These are phyloP conservation scores for Backusella tarrabulga DNA, from an alignment of 192 early-diverging fungal species.

Conservation along the genomic window DNA sequence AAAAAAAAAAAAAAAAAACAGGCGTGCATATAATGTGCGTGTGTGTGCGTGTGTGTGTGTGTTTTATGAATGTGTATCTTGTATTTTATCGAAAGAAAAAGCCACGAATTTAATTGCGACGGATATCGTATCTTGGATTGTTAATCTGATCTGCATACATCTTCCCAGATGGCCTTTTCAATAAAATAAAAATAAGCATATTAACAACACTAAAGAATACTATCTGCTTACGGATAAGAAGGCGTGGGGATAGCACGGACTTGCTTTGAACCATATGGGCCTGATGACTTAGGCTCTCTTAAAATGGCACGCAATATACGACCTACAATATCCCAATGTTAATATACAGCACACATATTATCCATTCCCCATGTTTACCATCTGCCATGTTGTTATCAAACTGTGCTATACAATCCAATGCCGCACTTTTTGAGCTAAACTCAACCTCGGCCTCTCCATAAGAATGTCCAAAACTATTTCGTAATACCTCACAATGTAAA, in stretches of 20 bases:
- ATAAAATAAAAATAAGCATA: neutral
- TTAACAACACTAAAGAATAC: neutral
- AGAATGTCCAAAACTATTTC: constrained; percentile 34
- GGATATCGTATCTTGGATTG: constrained; percentile 10
- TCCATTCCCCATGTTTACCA: constrained; percentile 25
- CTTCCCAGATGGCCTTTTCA: constrained; percentile 16
- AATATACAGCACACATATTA: neutral
- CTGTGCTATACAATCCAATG: constrained; percentile 42
- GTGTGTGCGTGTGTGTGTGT: neutral
- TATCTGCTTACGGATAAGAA: neutral
- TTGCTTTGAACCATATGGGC: constrained; percentile 3
- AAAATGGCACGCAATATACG: constrained; percentile 35
- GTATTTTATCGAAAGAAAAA: neutral
- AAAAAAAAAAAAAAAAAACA: no score
- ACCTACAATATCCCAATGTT: constrained; percentile 18
- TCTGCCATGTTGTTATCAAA: constrained; percentile 49
- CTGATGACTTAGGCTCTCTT: constrained; percentile 20
- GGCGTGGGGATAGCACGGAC: neutral
- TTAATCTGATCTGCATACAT: constrained; percentile 34
- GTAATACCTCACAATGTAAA: constrained; percentile 37
- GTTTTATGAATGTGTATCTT: neutral
- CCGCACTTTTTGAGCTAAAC: constrained; percentile 42
- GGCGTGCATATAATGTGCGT: neutral
- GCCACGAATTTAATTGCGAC: neutral
- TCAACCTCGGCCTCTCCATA: constrained; percentile 50